Base-by-base conservation (phyloP, 225 moss, liverwort and hornwort species). In the Pseudoscleropodium purum region DNA sequence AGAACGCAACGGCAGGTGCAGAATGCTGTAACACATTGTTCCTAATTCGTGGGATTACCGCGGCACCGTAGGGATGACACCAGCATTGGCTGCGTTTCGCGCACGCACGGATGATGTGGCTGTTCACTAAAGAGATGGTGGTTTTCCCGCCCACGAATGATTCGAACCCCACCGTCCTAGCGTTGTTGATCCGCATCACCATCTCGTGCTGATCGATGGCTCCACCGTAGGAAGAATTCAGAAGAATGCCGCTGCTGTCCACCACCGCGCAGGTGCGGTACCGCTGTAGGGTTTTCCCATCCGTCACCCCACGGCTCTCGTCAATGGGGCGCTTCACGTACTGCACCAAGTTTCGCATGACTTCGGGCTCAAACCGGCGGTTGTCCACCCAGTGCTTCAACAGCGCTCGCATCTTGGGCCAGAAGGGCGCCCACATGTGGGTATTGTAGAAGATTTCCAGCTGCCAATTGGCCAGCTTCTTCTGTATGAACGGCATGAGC, bases 171-270 rank as follows among this genome's bases (percentile, higher is more conserved):
- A 43, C 47, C 6, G 82, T 88, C 51, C 88, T 83, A 41, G 96
- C 96, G 57, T 94, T 95, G 87, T 97, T 97, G 83, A 97, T 85
- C 29, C 94, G 93, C 83, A 97, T 93, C 57, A 97, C 95, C 94
- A 95, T 93, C 62, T 96, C 93, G 51, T 95, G 95, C 49, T 82
- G 81, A 74, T 96, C 95, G 4, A 96, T 97, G 70, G 91, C 68
- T 7, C 45, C 5, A n/a, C 95, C 96, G 36, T 92, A 85, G 24
- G 90, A 83, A 5, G 89, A 75, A 39, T 95, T 94, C 51, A 92
- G 73, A 24, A 96, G 89, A 52, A 95, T 88, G 61, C 95, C 96
- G 60, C 95, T 97, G 81, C 95, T 97, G 15, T 96, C 97, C 62
- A 96, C 92, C 83, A 97, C 94, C 6, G 95, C 97, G n/a, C 96